Percentiles rank a stretch among this genome's conserved stretches.
These are phyloP conservation scores for Iris macrosiphon DNA, from an alignment of 106 monocot genomes.

Conservation along the genomic window DNA sequence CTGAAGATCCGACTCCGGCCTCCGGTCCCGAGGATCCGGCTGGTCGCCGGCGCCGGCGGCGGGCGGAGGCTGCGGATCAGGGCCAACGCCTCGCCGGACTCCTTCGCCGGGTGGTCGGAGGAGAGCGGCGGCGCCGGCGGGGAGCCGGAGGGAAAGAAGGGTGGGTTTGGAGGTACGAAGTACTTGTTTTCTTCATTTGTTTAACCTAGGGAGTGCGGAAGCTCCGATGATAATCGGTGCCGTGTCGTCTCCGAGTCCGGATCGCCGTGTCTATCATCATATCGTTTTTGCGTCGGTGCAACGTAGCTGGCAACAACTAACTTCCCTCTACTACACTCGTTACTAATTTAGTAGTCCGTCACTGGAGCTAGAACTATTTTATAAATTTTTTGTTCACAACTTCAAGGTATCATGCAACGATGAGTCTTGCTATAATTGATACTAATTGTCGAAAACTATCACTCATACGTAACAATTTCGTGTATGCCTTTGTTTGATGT, in stretches of 20 bases:
- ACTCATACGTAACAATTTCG: no score
- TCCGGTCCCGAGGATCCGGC: background rate
- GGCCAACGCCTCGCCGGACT: slow-evolving; percentile 5
- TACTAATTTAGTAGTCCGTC: no score
- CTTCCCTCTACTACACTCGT: no score
- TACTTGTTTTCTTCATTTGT: background rate
- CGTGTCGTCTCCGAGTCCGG: background rate
- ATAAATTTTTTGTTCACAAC: no score
- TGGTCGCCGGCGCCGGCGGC: slow-evolving; percentile 2
- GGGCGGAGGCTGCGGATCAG: background rate
- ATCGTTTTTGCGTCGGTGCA: no score
- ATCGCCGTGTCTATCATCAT: no score
- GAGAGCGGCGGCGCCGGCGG: slow-evolving; percentile 1
- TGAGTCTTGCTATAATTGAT: no score
- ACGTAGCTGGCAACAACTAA: no score
- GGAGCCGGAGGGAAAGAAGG: slow-evolving; percentile 6
- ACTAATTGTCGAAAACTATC: no score
- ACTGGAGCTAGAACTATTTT: no score
- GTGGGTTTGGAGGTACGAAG: slow-evolving; percentile 26
- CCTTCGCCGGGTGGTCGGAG: slow-evolving; percentile 20
- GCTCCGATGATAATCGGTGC: background rate
- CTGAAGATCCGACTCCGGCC: slow-evolving; percentile 15
- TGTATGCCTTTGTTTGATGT: no score
- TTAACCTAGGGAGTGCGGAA: background rate
- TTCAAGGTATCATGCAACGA: no score